Evolutionary conservation across 371 early-diverging fungal species (phyloP).

Genomic region (Thermomucor indicae-seudaticae): DNA sequence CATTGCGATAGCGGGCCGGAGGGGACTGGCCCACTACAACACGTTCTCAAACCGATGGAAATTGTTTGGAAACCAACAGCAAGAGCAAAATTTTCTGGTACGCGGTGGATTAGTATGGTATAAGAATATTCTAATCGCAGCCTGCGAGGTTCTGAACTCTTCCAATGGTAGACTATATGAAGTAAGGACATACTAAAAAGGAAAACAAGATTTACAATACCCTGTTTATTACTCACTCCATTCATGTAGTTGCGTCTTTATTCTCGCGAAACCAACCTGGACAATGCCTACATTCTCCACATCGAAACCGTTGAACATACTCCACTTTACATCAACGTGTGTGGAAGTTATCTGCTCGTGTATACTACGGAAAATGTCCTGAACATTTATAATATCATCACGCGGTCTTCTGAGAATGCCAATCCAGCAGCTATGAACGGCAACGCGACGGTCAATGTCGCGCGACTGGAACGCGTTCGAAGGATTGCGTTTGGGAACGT

Average conservation of each 20-base stretch:
- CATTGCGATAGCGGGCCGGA: constrained; percentile 78
- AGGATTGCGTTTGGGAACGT: constrained; percentile 53
- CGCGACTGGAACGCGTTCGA: background rate
- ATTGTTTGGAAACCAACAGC: constrained; percentile 80
- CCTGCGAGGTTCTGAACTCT: constrained; percentile 43
- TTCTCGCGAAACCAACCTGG: constrained; percentile 76
- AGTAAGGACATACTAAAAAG: constrained; percentile 30
- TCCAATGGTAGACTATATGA: constrained; percentile 44
- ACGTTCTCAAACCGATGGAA: constrained; percentile 76
- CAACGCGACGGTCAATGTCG: constrained; percentile 2
- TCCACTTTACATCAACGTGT: constrained; percentile 54
- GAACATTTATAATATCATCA: constrained; percentile 26
- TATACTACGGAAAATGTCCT: constrained; percentile 72
- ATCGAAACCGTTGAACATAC: constrained; percentile 39
- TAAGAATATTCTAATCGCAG: constrained; percentile 65
- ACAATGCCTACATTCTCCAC: constrained; percentile 55
- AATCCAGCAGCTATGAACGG: constrained; percentile 6
- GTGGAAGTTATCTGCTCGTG: constrained; percentile 57
- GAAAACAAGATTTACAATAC: background rate
- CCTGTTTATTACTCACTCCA: background rate
- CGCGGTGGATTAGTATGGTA: constrained; percentile 81
- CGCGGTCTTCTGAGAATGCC: constrained; percentile 6
- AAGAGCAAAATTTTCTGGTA: constrained; percentile 73
- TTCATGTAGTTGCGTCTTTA: constrained; percentile 63
- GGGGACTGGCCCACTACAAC: constrained; percentile 79